Evolutionary conservation across 2,329 filamentous ascomycete species (phyloP), one percentile per base, ranked within the genome.

Genomic region (Fusarium liriodendri): DNA sequence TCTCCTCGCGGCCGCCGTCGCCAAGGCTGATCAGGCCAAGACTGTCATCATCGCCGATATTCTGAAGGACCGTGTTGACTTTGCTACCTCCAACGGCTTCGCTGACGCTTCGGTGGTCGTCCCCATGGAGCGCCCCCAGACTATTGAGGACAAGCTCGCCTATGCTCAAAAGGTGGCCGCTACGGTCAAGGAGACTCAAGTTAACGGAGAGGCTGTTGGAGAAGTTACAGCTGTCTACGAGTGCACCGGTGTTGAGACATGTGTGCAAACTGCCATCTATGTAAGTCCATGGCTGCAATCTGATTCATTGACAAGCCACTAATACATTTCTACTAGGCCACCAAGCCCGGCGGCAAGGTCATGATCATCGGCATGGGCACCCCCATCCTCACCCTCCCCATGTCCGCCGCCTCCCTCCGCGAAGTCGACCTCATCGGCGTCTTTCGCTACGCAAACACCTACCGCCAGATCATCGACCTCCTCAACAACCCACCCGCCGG

Each of bases 171-270:
- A 85, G 40, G 84, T 89, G 2, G 87, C 90, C 2, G 82, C 81
- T 62, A 77, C 82, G 67, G 82, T 88, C 60, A 84, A 83, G 75
- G 76, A 75, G 35, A 81, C 82, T 1, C 71, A 75, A 37, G 79
- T 84, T 3, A 77, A 78, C 1, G 85, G 84, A 10, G 79, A 84
- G 72, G 85, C 88, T 14, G 86, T 93, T 69, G 89, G 85, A 0
- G 91, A 94, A 78, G 88, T 93, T 0, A 88, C 90, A 60, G 89
- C 89, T 2, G 92, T 93, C 3, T 95, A 93, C 78, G 93, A 95
- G 83, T 95, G 93, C 79, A 95, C 94, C 0, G 94, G 94, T 10
- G 93, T 95, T 25, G 93, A 94, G 79, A 89, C 90, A 0, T 95
- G 93, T 77, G 86, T 95, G 76, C 93, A 95, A 80, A 90, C 90